phyloP scores from a whole-genome alignment of 2,329 filamentous ascomycete species.

The Colletotrichum trifolii region DNA sequence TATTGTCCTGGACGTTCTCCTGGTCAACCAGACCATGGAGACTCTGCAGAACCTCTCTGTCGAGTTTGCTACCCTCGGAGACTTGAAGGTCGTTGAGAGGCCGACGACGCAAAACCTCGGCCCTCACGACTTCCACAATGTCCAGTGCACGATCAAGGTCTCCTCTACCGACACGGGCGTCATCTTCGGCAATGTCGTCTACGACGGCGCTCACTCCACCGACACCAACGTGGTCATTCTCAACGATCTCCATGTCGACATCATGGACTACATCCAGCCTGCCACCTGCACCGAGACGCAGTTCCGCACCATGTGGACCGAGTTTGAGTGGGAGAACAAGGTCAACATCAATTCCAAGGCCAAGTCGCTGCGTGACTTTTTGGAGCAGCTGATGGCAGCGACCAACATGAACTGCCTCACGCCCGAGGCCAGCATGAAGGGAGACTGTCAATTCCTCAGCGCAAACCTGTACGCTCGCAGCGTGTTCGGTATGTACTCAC shows the following conservation, averaged over 20 bases:
- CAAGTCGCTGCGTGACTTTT: slow-evolving; percentile 89
- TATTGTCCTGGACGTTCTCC: slow-evolving; percentile 93
- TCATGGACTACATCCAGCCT: slow-evolving; percentile 99
- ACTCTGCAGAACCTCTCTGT: slow-evolving; percentile 97
- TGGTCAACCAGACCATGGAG: slow-evolving; percentile 97
- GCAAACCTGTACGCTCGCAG: slow-evolving; percentile 96
- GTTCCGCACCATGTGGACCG: slow-evolving; percentile 99
- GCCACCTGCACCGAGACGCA: slow-evolving; percentile 97
- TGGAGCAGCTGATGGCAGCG: slow-evolving; percentile 94
- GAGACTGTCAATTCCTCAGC: slow-evolving; percentile 97
- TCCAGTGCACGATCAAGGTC: slow-evolving; percentile 98
- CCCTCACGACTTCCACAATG: slow-evolving; percentile 96
- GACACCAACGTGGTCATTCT: slow-evolving; percentile 98
- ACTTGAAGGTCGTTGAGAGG: slow-evolving; percentile 96
- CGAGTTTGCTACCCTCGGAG: slow-evolving; percentile 97
- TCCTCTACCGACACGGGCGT: slow-evolving; percentile 98
- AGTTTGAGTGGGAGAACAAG: slow-evolving; percentile 99
- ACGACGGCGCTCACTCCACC: slow-evolving; percentile 90
- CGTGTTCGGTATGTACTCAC: slow-evolving; percentile 86
- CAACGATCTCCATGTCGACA: slow-evolving; percentile 97
- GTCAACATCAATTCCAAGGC: slow-evolving; percentile 99
- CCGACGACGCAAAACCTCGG: slow-evolving; percentile 96
- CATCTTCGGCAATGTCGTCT: slow-evolving; percentile 98
- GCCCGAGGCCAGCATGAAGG: slow-evolving; percentile 94
- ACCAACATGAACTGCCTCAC: slow-evolving; percentile 99